Conservation (phyloP, 768 basidiomycete species). For the Cyclocybe aegerita region DNA sequence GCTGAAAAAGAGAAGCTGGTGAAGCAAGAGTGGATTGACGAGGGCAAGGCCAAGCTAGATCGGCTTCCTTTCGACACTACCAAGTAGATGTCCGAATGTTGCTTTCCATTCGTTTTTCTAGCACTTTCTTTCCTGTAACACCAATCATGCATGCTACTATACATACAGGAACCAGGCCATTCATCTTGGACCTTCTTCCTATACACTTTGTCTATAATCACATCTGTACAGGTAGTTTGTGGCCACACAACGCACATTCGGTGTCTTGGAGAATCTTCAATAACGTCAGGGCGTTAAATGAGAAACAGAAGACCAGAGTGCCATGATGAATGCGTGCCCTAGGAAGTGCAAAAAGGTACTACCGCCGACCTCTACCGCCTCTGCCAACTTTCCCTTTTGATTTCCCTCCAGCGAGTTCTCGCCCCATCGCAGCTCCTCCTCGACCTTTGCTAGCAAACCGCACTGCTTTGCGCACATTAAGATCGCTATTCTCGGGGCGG, state of each 20-base stretch:
- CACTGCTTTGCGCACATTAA: slow-evolving; percentile 91
- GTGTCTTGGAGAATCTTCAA: background rate
- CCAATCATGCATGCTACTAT: background rate
- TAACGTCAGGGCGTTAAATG: background rate
- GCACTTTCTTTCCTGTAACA: slow-evolving; percentile 19
- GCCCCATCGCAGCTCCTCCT: slow-evolving; percentile 59
- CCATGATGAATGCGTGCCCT: background rate
- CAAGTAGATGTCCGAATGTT: slow-evolving; percentile 25
- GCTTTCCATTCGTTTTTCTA: slow-evolving; percentile 13
- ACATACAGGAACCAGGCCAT: background rate
- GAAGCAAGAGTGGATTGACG: slow-evolving; percentile 83
- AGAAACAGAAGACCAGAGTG: background rate
- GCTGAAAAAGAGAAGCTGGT: slow-evolving; percentile 74
- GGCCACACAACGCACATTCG: slow-evolving; percentile 18
- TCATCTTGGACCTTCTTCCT: slow-evolving; percentile 1
- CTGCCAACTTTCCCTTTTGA: slow-evolving; percentile 25
- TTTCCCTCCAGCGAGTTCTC: slow-evolving; percentile 34
- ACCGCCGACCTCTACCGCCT: slow-evolving; percentile 10
- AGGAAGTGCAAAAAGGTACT: background rate
- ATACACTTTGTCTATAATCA: slow-evolving; percentile 7
- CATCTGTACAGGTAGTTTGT: slow-evolving; percentile 17
- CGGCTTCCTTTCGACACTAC: slow-evolving; percentile 41
- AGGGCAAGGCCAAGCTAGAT: slow-evolving; percentile 63
- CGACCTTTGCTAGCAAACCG: slow-evolving; percentile 69
- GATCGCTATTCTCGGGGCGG: slow-evolving; percentile 48